These are phyloP conservation scores for Penicillium coprophilum DNA, from an alignment of 495 filamentous ascomycete species.

Conservation along the genomic window DNA sequence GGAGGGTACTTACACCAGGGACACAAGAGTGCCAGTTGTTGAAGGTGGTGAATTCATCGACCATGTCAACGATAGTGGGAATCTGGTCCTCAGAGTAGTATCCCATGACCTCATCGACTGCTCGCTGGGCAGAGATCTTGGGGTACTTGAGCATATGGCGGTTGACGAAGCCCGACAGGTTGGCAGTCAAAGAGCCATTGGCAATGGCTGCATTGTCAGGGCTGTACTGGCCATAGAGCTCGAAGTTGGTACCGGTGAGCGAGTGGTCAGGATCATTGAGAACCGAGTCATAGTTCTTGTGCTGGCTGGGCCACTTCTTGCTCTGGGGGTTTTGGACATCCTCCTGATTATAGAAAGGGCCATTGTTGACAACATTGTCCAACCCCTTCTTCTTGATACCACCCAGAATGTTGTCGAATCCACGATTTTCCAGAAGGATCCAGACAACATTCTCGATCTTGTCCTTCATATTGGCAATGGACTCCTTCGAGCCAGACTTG, in stretches of 20 bases:
- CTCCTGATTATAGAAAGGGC: constrained; percentile 43
- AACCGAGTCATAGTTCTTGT: constrained; percentile 46
- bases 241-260: constrained; percentile 51
- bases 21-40: constrained; percentile 54
- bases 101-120: constrained; percentile 47
- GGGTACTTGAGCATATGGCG: constrained; percentile 42
- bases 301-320: constrained; percentile 39
- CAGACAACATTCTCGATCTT: constrained; percentile 51
- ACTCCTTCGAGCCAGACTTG: constrained; percentile 30
- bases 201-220: constrained; percentile 45
- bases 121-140: constrained; percentile 32
- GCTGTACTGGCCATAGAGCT: constrained; percentile 48
- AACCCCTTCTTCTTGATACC: constrained; percentile 40
- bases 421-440: constrained; percentile 48
- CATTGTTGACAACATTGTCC: constrained; percentile 47
- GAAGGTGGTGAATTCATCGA: constrained; percentile 53
- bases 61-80: constrained; percentile 46
- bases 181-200: constrained; percentile 32
- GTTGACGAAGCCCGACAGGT: constrained; percentile 49
- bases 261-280: constrained; percentile 53
- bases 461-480: constrained; percentile 41
- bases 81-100: constrained; percentile 53
- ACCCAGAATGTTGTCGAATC: constrained; percentile 46
- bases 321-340: constrained; percentile 37
- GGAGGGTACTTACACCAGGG: constrained; percentile 41